Conservation (phyloP, 2,329 filamentous ascomycete species). For the Fusarium oxysporum region DNA sequence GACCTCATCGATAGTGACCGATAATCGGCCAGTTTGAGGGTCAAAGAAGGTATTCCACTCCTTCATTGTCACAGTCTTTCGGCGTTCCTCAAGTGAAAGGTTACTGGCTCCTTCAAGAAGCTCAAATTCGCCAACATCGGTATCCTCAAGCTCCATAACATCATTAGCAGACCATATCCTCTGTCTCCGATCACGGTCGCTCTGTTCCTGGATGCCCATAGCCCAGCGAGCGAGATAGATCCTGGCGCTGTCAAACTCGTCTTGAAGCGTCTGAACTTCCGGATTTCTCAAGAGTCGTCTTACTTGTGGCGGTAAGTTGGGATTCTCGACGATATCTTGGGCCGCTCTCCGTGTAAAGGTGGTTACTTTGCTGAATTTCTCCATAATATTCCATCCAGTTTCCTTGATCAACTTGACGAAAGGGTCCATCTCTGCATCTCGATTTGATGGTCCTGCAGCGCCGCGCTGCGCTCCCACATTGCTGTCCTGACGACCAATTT, state of each 20-base stretch:
- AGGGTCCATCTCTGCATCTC: slow-evolving; percentile 87
- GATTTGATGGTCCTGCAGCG: slow-evolving; percentile 53
- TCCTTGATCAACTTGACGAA: slow-evolving; percentile 95
- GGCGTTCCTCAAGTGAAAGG: slow-evolving; percentile 79
- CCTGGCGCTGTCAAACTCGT: slow-evolving; percentile 96
- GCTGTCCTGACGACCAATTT: slow-evolving; percentile 49
- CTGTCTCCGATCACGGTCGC: slow-evolving; percentile 85
- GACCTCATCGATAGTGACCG: slow-evolving; percentile 88
- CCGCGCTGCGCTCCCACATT: slow-evolving; percentile 44
- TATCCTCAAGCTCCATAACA: slow-evolving; percentile 93
- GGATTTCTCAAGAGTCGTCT: slow-evolving; percentile 87
- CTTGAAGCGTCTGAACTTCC: slow-evolving; percentile 93
- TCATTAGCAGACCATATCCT: slow-evolving; percentile 94
- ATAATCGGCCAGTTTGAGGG: slow-evolving; percentile 75
- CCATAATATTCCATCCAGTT: slow-evolving; percentile 94
- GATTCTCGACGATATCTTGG: slow-evolving; percentile 91
- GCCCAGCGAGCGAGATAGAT: slow-evolving; percentile 97
- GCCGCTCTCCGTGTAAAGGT: slow-evolving; percentile 94
- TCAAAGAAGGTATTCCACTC: slow-evolving; percentile 97
- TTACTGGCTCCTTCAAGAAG: slow-evolving; percentile 83
- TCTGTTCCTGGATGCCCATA: slow-evolving; percentile 98
- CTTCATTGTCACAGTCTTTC: slow-evolving; percentile 80
- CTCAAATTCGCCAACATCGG: slow-evolving; percentile 95
- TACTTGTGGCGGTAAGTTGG: slow-evolving; percentile 89
- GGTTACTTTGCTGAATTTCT: slow-evolving; percentile 97